Evolutionary conservation across 495 filamentous ascomycete species (phyloP).

Genomic region (Talaromyces trachyspermus): DNA sequence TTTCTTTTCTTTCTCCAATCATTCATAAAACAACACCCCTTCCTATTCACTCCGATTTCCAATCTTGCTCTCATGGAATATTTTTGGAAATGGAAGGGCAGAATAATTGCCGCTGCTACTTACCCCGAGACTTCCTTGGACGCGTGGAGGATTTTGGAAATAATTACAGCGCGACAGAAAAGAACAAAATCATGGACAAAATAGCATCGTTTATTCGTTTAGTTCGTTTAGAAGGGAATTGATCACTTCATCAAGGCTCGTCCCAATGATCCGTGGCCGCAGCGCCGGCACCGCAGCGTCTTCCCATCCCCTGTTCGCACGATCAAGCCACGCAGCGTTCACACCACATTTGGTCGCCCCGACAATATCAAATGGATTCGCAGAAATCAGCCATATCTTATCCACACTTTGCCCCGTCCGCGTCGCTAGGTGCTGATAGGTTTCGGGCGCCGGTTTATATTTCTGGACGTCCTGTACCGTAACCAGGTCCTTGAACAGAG

Average conservation of each 20-base stretch:
- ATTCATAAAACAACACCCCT: slow-evolving; percentile 29
- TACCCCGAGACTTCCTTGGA: slow-evolving; percentile 42
- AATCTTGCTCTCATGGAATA: slow-evolving; percentile 26
- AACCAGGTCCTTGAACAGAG: slow-evolving; percentile 49
- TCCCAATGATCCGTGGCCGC: slow-evolving; percentile 23
- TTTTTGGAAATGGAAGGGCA: slow-evolving; percentile 42
- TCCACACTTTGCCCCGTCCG: slow-evolving; percentile 43
- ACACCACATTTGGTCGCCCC: slow-evolving; percentile 40
- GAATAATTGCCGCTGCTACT: slow-evolving; percentile 36
- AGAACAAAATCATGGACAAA: slow-evolving; percentile 1
- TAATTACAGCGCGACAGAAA: slow-evolving; percentile 41
- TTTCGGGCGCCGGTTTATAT: slow-evolving; percentile 64
- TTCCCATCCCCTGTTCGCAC: slow-evolving; percentile 37
- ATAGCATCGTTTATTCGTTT: slow-evolving; percentile 2
- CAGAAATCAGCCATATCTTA: slow-evolving; percentile 65
- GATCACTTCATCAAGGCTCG: slow-evolving; percentile 23
- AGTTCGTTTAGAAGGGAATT: slow-evolving; percentile 15
- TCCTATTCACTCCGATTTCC: slow-evolving; percentile 43
- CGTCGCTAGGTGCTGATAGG: slow-evolving; percentile 53
- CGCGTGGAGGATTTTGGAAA: slow-evolving; percentile 45
- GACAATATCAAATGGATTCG: slow-evolving; percentile 76
- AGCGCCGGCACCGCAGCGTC: slow-evolving; percentile 24
- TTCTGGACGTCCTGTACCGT: slow-evolving; percentile 51
- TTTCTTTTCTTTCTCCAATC: slow-evolving; percentile 30
- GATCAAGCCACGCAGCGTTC: slow-evolving; percentile 64